phyloP scores from a whole-genome alignment of 345 rosid genomes.

The Salix purpurea region DNA sequence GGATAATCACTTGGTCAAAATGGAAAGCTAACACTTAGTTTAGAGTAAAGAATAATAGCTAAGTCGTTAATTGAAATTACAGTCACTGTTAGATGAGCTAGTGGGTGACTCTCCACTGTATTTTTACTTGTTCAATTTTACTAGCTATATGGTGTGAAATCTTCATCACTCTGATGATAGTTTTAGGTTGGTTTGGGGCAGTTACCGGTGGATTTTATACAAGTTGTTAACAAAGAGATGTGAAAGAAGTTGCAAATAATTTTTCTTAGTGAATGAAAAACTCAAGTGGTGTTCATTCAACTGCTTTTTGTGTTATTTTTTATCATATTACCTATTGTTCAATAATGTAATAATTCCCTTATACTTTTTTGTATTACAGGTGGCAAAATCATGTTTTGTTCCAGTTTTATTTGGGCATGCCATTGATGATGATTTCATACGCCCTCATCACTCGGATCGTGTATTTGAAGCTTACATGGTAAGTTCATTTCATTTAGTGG shows the following conservation, averaged over 20 bases:
- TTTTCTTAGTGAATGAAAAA: neutral
- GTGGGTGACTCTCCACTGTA: neutral
- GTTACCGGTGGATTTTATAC: neutral
- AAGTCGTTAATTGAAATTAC: neutral
- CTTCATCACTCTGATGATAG: neutral
- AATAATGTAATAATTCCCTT: neutral
- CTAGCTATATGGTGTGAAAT: neutral
- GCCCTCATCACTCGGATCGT: slow-evolving; percentile 83
- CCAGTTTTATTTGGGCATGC: slow-evolving; percentile 97
- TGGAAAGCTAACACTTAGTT: neutral
- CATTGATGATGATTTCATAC: slow-evolving; percentile 78
- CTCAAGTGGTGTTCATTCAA: too few species aligned
- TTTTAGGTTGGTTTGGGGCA: neutral
- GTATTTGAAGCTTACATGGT: slow-evolving; percentile 78
- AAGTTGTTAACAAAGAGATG: neutral
- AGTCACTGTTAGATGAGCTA: neutral
- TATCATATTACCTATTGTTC: slow-evolving; percentile 1
- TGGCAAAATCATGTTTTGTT: slow-evolving; percentile 75
- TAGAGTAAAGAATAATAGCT: neutral
- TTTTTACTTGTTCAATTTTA: neutral
- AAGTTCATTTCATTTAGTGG: slow-evolving; percentile 19
- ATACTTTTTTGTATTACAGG: slow-evolving; percentile 37
- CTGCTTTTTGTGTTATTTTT: neutral
- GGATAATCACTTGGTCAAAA: neutral
- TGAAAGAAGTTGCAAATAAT: neutral